Evolutionary conservation across 352 stramenopile species (phyloP).

Genomic region (Phytophthora brassicae): DNA sequence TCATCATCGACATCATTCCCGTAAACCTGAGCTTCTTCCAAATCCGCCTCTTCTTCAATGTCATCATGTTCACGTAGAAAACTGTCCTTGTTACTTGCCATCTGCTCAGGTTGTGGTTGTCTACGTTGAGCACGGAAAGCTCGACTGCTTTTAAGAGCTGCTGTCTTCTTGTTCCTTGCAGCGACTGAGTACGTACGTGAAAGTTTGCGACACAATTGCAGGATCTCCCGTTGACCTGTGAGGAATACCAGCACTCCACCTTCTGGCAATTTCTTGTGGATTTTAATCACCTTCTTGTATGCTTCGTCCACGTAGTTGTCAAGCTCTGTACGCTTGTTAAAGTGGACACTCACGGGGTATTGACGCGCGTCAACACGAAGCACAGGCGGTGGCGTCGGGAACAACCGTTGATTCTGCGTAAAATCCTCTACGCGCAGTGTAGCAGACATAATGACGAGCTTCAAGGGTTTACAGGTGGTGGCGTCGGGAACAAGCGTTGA

Average conservation of each 20-base stretch:
- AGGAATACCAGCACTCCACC: conserved; percentile 98
- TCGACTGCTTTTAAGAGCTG: conserved; percentile 23
- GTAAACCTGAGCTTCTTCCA: conserved; percentile 68
- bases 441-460: conserved; percentile 97
- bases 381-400: conserved; percentile 90
- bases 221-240: conserved; percentile 96
- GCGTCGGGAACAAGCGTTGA: conserved; percentile 88
- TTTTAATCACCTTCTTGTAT: conserved; percentile 96
- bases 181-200: conserved; percentile 47
- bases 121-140: conserved; percentile 25
- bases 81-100: conserved; percentile 34
- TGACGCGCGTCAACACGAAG: conserved; percentile 94
- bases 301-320: conserved; percentile 96
- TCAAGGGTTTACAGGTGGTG: conserved; percentile 93
- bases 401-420: conserved; percentile 93
- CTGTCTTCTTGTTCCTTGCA: conserved; percentile 42
- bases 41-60: conserved; percentile 76
- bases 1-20: conserved; percentile 53
- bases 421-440: conserved; percentile 98
- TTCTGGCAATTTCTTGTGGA: conserved; percentile 97
- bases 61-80: conserved; percentile 81
- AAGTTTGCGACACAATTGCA: conserved; percentile 85
- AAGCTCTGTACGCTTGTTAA: conserved; percentile 97
- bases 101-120: conserved; percentile 12
- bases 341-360: conserved; percentile 97